Evolutionary conservation across 1,284 basidiomycete species (phyloP).

Genomic region (Pyrrhoderma noxium): DNA sequence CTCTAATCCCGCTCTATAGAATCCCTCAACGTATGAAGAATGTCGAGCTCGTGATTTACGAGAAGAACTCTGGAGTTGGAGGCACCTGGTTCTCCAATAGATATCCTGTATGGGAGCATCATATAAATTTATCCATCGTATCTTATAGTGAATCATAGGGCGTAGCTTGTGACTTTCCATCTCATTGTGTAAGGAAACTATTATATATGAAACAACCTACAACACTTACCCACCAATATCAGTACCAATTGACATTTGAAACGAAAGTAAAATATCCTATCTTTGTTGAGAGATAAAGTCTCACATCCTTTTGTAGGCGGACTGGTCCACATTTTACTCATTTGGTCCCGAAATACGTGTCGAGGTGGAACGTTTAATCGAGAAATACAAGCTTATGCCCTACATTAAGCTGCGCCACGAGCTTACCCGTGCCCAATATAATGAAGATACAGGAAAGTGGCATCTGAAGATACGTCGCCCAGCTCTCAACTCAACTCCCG

Average conservation of each 20-base stretch:
- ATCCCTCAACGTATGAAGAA: slow-evolving; percentile 49
- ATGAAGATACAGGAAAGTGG: slow-evolving; percentile 48
- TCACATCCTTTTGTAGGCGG: slow-evolving; percentile 28
- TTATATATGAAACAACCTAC: not conserved
- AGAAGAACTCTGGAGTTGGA: slow-evolving; percentile 51
- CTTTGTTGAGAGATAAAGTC: not conserved
- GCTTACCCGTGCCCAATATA: slow-evolving; percentile 41
- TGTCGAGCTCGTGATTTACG: slow-evolving; percentile 49
- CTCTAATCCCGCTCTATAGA: slow-evolving; percentile 24
- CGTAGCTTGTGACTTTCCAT: slow-evolving; percentile 49
- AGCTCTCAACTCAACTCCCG: not conserved
- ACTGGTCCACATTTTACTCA: slow-evolving; percentile 57
- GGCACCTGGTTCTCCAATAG: slow-evolving; percentile 47
- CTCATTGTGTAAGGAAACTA: slow-evolving; percentile 42
- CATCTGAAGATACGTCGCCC: slow-evolving; percentile 39
- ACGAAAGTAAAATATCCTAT: slow-evolving; percentile 32
- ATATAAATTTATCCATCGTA: not conserved
- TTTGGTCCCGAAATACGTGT: slow-evolving; percentile 48
- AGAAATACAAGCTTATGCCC: slow-evolving; percentile 48
- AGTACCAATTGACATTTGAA: slow-evolving; percentile 59
- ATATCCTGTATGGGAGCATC: slow-evolving; percentile 26
- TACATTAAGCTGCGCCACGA: slow-evolving; percentile 50
- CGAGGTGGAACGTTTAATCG: slow-evolving; percentile 45
- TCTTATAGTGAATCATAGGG: slow-evolving; percentile 28
- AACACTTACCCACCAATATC: not conserved